Evolutionary conservation across 495 filamentous ascomycete species (phyloP).

Genomic region (Niebla homalea): DNA sequence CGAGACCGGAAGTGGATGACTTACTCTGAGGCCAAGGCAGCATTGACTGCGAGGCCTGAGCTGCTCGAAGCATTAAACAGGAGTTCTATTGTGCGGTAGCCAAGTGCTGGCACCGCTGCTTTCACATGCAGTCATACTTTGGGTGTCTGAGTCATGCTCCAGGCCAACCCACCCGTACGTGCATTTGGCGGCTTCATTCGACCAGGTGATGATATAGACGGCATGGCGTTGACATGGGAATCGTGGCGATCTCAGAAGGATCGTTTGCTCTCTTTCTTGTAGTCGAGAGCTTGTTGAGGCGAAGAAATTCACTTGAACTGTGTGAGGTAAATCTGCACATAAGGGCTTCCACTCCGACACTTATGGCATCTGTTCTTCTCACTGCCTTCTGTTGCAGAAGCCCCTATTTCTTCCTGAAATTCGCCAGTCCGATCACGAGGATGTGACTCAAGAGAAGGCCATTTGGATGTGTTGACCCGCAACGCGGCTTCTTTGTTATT

Average conservation of each 20-base stretch:
- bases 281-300: too few species aligned
- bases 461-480: too few species aligned
- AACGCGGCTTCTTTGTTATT: background rate
- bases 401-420: too few species aligned
- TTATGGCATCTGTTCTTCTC: too few species aligned
- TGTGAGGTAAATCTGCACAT: too few species aligned
- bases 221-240: background rate
- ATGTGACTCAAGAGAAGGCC: too few species aligned
- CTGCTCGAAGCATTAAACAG: constrained; percentile 72
- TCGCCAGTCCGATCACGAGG: too few species aligned
- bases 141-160: background rate
- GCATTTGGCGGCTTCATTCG: constrained; percentile 2
- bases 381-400: too few species aligned
- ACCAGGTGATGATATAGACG: background rate
- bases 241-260: too few species aligned
- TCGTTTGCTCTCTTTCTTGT: too few species aligned
- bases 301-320: too few species aligned
- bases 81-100: constrained; percentile 55
- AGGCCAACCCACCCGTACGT: background rate
- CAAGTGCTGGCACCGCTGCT: constrained; percentile 3
- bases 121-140: background rate
- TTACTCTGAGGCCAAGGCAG: constrained; percentile 64
- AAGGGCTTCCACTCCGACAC: too few species aligned
- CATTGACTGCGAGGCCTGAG: constrained; percentile 69
- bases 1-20: constrained; percentile 78